Evolutionary conservation across 192 early-diverging fungal genomes (phyloP).

Genomic region (Backusella sp.): DNA sequence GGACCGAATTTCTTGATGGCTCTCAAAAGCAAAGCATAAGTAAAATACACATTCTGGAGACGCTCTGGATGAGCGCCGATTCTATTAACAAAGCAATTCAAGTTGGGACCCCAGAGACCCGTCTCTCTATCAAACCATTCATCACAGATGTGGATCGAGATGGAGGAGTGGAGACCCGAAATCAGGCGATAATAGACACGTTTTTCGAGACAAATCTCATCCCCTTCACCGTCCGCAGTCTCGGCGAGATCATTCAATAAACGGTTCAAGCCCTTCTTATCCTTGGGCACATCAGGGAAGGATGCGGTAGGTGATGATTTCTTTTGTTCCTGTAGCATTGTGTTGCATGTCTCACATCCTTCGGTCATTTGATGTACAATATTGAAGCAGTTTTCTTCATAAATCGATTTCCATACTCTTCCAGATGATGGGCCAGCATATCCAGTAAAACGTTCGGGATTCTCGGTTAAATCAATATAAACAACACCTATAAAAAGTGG

Average conservation of each 20-base stretch:
- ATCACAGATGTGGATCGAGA: constrained; percentile 96
- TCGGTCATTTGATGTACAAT: constrained; percentile 57
- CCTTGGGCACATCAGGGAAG: constrained; percentile 51
- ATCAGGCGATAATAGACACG: constrained; percentile 76
- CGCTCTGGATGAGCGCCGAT: constrained; percentile 89
- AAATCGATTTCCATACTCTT: constrained; percentile 93
- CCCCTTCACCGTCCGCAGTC: constrained; percentile 24
- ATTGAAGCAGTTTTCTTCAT: constrained; percentile 97
- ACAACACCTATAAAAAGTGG: constrained; percentile 55
- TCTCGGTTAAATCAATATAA: constrained; percentile 89
- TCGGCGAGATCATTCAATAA: constrained; percentile 56
- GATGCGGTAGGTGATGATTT: constrained; percentile 38
- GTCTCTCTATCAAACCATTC: constrained; percentile 89
- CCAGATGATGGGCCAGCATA: constrained; percentile 87
- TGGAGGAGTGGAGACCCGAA: constrained; percentile 93
- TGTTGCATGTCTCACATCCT: constrained; percentile 37
- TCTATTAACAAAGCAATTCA: constrained; percentile 88
- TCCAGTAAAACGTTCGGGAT: constrained; percentile 97
- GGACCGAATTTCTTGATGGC: constrained; percentile 82
- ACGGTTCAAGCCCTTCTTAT: constrained; percentile 42
- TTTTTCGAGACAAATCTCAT: constrained; percentile 78
- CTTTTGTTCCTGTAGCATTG: constrained; percentile 15
- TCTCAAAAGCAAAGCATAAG: constrained; percentile 82
- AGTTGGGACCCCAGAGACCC: constrained; percentile 85
- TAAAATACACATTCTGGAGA: constrained; percentile 95